A percentile compares a stretch with the other conserved stretches of the same genome.
Evolutionary conservation across 2,329 filamentous ascomycete species (phyloP).

Genomic region (Exophiala oligosperma): DNA sequence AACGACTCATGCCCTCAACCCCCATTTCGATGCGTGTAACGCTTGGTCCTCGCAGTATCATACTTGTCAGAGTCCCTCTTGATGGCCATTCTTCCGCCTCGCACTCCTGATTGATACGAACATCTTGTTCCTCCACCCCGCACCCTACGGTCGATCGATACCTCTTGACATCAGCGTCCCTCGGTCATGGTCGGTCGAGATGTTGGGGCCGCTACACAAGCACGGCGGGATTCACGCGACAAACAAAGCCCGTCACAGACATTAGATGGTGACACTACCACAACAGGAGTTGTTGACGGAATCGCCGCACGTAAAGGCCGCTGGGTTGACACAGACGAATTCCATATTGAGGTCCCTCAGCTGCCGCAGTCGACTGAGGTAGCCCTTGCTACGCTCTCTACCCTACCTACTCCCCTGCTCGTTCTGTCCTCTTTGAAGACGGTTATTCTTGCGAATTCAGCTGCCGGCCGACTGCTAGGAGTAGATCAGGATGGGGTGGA

Average conservation of each 20-base stretch:
- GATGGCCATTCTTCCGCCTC: not conserved
- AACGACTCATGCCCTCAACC: no score
- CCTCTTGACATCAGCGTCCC: not conserved
- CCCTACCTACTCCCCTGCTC: constrained; percentile 70
- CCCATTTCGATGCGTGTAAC: no score
- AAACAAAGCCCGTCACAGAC: not conserved
- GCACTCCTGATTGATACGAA: not conserved
- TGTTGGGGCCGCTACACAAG: constrained; percentile 2
- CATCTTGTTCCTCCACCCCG: not conserved
- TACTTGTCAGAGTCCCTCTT: not conserved
- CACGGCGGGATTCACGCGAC: not conserved
- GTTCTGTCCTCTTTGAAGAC: constrained; percentile 69
- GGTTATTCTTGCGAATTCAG: constrained; percentile 71
- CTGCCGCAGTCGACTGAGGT: constrained; percentile 29
- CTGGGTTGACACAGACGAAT: constrained; percentile 1
- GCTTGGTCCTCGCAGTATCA: no score
- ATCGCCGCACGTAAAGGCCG: not conserved
- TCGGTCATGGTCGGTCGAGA: constrained; percentile 7
- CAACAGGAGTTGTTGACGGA: not conserved
- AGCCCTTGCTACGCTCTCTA: constrained; percentile 69
- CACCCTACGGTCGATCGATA: not conserved
- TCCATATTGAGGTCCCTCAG: constrained; percentile 23
- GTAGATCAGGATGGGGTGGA: constrained; percentile 41
- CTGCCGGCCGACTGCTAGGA: constrained; percentile 69
- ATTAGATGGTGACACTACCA: not conserved